Percentiles rank a stretch among this genome's conserved stretches.
Evolutionary conservation across 257 asterid genomes (phyloP).

Genomic region (Lycium barbarum): DNA sequence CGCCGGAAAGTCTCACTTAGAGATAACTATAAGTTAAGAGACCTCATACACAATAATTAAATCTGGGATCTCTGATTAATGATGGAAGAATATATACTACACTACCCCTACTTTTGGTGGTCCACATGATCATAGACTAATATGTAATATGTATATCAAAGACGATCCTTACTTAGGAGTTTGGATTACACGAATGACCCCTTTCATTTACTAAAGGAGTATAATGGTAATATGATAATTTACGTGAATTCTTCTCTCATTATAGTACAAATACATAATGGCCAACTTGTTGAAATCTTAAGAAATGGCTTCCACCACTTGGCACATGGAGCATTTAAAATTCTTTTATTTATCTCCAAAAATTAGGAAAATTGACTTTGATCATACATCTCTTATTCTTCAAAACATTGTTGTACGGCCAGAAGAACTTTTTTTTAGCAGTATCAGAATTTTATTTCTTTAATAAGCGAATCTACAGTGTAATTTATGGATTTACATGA

Average conservation of each 20-base stretch:
- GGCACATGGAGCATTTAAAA: background rate
- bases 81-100: background rate
- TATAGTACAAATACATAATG: conserved; percentile 25
- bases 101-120: background rate
- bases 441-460: too few relatives aligned
- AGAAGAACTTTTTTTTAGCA: background rate
- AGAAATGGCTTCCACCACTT: conserved; percentile 29
- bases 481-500: too few relatives aligned
- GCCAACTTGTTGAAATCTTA: conserved; percentile 23
- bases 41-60: background rate
- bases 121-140: background rate
- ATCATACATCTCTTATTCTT: background rate
- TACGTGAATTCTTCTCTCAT: background rate
- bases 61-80: background rate
- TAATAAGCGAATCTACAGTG: too few relatives aligned
- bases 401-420: background rate
- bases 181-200: conserved; percentile 23
- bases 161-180: conserved; percentile 11
- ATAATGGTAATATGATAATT: background rate
- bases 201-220: background rate
- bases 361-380: background rate
- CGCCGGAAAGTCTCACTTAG: accelerated
- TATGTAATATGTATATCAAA: background rate
- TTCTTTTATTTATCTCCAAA: background rate
- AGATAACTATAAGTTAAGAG: background rate